phyloP scores from a whole-genome alignment of 192 early-diverging fungal genomes.

The Coemansia sp. region DNA sequence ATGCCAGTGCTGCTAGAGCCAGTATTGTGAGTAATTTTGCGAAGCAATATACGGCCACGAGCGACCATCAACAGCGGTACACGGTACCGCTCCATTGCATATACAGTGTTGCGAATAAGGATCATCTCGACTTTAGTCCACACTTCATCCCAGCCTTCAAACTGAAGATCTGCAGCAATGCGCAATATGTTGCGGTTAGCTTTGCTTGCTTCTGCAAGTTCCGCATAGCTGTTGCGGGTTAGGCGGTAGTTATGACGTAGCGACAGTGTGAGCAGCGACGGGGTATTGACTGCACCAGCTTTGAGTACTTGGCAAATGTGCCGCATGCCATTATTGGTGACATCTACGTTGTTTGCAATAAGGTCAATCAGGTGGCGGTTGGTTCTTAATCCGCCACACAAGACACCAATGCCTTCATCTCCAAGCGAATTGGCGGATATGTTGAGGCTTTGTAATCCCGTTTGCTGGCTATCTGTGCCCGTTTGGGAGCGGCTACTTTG shows the following conservation, averaged over 20 bases:
- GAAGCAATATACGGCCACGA: constrained; percentile 27
- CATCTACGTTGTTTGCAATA: constrained; percentile 17
- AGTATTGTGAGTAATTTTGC: neutral
- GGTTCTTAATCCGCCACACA: constrained; percentile 18
- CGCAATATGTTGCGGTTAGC: constrained; percentile 22
- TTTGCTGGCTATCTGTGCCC: neutral
- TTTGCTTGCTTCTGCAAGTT: constrained; percentile 8
- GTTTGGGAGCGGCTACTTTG: neutral
- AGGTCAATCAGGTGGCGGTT: constrained; percentile 23
- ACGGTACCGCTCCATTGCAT: constrained; percentile 30
- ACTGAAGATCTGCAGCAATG: constrained; percentile 20
- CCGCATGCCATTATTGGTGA: constrained; percentile 12
- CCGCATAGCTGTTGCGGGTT: constrained; percentile 11
- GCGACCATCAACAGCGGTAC: constrained; percentile 36
- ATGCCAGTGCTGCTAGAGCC: neutral
- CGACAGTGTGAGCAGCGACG: constrained; percentile 30
- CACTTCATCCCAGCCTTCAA: constrained; percentile 30
- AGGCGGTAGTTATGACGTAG: constrained; percentile 21
- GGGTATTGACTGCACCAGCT: neutral
- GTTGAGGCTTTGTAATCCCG: constrained; percentile 18
- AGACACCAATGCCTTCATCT: constrained; percentile 23
- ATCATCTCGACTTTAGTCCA: constrained; percentile 19
- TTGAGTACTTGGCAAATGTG: constrained; percentile 15
- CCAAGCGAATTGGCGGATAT: constrained; percentile 28
- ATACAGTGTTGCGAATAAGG: constrained; percentile 24